These are phyloP conservation scores for Blastocystis sp. DNA, from an alignment of 352 stramenopile genomes.

Conservation along the genomic window DNA sequence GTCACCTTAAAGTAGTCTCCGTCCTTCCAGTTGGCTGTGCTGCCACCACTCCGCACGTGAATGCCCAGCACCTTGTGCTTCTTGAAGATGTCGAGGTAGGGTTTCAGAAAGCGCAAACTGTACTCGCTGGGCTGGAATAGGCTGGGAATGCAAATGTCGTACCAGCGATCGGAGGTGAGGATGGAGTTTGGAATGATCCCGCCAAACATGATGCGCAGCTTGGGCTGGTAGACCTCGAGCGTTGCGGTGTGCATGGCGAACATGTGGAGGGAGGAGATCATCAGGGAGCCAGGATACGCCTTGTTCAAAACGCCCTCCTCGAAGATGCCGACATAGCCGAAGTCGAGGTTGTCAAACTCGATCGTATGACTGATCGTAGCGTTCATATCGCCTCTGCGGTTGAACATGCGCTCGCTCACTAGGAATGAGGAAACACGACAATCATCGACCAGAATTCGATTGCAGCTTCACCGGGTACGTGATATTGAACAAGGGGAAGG, in stretches of 20 bases:
- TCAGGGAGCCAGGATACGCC: slow-evolving; percentile 21
- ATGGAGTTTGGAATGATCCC: background rate
- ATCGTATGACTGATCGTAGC: background rate
- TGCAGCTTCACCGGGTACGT: slow-evolving; percentile 13
- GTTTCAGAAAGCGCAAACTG: background rate
- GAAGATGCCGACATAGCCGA: background rate
- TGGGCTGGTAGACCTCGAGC: background rate
- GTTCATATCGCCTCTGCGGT: background rate
- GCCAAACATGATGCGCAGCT: background rate
- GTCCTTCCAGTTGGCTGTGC: slow-evolving; percentile 20
- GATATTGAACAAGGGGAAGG: slow-evolving; percentile 55
- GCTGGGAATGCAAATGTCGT: slow-evolving; percentile 33
- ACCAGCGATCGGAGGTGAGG: slow-evolving; percentile 4
- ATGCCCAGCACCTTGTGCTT: slow-evolving; percentile 39
- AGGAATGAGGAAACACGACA: background rate
- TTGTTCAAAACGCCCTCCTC: slow-evolving; percentile 11
- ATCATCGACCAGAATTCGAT: background rate
- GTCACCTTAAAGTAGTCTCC: slow-evolving; percentile 3
- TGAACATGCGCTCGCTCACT: background rate
- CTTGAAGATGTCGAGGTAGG: slow-evolving; percentile 20
- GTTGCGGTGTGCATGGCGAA: background rate
- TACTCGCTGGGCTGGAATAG: slow-evolving; percentile 17
- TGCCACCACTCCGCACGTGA: slow-evolving; percentile 11
- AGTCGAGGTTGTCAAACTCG: slow-evolving; percentile 41
- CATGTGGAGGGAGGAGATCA: background rate